Evolutionary conservation across 1,284 basidiomycete genomes (phyloP).

Genomic region (Microbotryomycetes sp.): DNA sequence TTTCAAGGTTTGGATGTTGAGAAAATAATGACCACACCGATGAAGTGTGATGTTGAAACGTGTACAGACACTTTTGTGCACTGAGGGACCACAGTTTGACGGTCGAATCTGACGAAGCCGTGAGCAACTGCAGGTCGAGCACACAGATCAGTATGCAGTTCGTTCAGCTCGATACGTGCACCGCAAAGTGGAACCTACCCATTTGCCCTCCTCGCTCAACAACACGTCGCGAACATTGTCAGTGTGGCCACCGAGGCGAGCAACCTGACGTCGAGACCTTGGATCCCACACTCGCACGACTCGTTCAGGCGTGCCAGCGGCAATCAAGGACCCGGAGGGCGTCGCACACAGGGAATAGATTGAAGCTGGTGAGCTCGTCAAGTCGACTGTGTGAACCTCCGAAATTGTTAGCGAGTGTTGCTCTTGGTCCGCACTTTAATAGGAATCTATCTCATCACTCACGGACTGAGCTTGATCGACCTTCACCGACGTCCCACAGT

Average conservation of each 20-base stretch:
- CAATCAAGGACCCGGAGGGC: constrained; percentile 70
- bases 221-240: constrained; percentile 90
- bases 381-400: too few relatives aligned
- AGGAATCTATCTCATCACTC: constrained; percentile 47
- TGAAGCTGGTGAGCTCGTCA: constrained; percentile 34
- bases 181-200: constrained; percentile 59
- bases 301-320: constrained; percentile 83
- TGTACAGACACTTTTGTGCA: constrained; percentile 82
- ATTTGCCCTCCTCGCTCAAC: constrained; percentile 71
- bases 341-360: constrained; percentile 48
- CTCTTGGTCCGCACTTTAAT: constrained; percentile 45
- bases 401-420: too few relatives aligned
- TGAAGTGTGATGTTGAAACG: constrained; percentile 82
- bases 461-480: constrained; percentile 39
- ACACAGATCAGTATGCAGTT: constrained; percentile 3
- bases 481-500: constrained; percentile 73
- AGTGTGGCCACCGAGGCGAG: constrained; percentile 85
- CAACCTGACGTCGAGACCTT: constrained; percentile 55
- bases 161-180: background rate
- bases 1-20: constrained; percentile 75
- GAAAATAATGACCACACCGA: constrained; percentile 93
- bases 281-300: constrained; percentile 92
- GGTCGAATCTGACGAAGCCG: constrained; percentile 78
- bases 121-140: constrained; percentile 59
- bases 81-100: constrained; percentile 81